A percentile compares a stretch with the other conserved stretches of the same genome.
phyloP scores from a whole-genome alignment of 208 protist genomes.

The Tetramitus jugosus region DNA sequence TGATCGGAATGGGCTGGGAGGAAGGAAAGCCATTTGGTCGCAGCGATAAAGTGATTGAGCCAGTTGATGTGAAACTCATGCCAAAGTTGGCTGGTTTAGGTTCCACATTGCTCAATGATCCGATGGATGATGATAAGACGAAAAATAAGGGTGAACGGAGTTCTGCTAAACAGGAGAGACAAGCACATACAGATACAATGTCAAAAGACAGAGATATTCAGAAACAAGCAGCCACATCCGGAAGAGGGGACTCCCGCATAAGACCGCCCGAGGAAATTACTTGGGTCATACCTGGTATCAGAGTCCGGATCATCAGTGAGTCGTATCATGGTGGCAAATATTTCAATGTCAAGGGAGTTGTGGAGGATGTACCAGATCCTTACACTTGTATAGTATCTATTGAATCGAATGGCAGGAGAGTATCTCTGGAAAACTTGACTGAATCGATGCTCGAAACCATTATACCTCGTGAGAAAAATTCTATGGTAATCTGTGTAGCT shows the following conservation, averaged over 20 bases:
- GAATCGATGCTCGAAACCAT: background rate
- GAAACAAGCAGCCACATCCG: background rate
- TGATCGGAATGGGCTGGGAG: slow-evolving; percentile 15
- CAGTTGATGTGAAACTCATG: background rate
- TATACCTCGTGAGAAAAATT: background rate
- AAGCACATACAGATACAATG: background rate
- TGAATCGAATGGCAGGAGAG: background rate
- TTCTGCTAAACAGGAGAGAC: background rate
- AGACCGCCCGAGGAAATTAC: background rate
- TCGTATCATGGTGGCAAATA: background rate
- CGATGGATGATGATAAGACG: background rate
- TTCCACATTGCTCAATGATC: background rate
- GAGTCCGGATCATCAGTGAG: background rate
- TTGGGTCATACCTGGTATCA: background rate
- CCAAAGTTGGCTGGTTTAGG: background rate
- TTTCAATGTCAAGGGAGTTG: background rate
- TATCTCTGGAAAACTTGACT: background rate
- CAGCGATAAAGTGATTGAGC: background rate
- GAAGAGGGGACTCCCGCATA: background rate
- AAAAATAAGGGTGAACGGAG: background rate
- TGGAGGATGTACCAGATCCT: background rate
- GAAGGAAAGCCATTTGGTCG: slow-evolving; percentile 16
- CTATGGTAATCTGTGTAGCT: background rate
- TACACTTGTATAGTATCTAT: background rate
- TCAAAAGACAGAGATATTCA: background rate